Evolutionary conservation across 768 basidiomycete species (phyloP), one percentile per base, ranked within the genome.

Genomic region (Multifurca ochricompacta): DNA sequence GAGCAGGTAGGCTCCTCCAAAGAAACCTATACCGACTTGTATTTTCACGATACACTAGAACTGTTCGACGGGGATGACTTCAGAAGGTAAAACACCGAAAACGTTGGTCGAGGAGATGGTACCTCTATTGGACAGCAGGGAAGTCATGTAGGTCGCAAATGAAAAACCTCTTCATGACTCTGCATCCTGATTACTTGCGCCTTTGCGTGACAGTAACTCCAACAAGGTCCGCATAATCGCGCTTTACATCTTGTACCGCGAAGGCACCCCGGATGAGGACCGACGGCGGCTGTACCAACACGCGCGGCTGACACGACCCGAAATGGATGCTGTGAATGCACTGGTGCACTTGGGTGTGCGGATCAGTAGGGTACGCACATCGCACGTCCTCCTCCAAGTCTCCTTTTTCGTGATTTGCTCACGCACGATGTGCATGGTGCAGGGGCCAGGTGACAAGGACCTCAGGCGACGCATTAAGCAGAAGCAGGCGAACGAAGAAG

Each of bases 251-350:
- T 85, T 95, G 67, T 79, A 84, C 68, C 84, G 94, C 27, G 96
- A 98, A 63, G 96, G 96, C 35, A 95, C 98, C 18, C 93, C 96
- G n/a, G 94, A 97, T 48, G 96, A 98, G 66, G 96, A 99, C 69
- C 83, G 91, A 51, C 81, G 94, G 56, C 77, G 96, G 53, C 69
- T 99, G 53, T 98, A 93, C 68, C 93, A 98, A 65, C 96, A 99
- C 67, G 96, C 95, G 18, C 77, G 91, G 40, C 71, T 99, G 37
- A 80, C 82, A 4, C 69, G 94, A 52, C 76, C 89, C 4, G 95
- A 99, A 63, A 91, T 95, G 69, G 96, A 98, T 64, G 90, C 91
- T 25, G 77, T 97, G 39, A 95, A 96, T 67, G 85, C 91, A 7
- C 74, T 99, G 51, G 74, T 81, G 8, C 78, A 84, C 62, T 71